Base-by-base conservation (phyloP, 2,329 filamentous ascomycete species). In the Stagonosporopsis tanaceti region DNA sequence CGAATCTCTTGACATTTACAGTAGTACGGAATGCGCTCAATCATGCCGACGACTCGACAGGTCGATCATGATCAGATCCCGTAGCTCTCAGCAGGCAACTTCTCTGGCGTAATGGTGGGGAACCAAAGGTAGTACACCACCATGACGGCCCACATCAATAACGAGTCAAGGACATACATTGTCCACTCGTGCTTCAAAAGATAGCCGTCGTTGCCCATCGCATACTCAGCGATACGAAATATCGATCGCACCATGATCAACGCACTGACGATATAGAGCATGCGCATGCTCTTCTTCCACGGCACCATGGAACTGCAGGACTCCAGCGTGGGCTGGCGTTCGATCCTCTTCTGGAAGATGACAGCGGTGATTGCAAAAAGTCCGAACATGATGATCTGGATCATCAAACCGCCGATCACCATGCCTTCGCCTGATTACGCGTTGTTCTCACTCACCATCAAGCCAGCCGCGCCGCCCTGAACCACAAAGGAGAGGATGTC, bases 151-250 rank as follows among this genome's bases (percentile, higher is more conserved):
- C 73, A 64, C 77, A 80, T 80, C 27, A 78, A 64, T 1, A 65
- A 41, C 25, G 77, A 77, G 71, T 82, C 80, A 48, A 82, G 78
- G 30, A 79, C 64, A 60, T 81, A 81, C 6, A 80, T 42, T 38
- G 68, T 80, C n/a, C 70, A 66, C 70, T 83, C 81, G 27, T 76
- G 70, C 14, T 57, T 59, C 38, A 82, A 64, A 17, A 84, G 62
- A 35, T 72, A 76, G 2, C 82, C 81, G 24, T 73, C 62, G 20
- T 76, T 70, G 4, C 81, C 81, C 60, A 76, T 66, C 0, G 72
- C 62, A 53, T 81, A 85, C 67, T 84, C 82, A 9, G 77, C 63
- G 20, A 83, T 71, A 35, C 82, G 76, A 47, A 82, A 82, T 2
- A 83, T 59, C 9, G 71, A 79, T 42, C 82, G 75, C 11, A 82